Evolutionary conservation across 768 basidiomycete species (phyloP).

Genomic region (Neoboletus subvelutipes): DNA sequence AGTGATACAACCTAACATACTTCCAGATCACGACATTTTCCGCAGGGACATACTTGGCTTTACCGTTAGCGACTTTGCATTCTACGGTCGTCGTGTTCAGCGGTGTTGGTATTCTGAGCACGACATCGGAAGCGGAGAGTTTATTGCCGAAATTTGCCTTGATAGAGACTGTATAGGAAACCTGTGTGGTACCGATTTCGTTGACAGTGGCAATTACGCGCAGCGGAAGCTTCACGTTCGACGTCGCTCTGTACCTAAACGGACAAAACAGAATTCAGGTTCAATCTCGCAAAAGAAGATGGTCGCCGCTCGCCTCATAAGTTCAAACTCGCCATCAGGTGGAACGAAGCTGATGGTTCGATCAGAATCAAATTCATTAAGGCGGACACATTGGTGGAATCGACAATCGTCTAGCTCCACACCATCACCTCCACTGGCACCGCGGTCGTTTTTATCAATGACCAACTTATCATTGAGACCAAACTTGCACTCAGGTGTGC

Average conservation of each 20-base stretch:
- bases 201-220: slow-evolving; percentile 87
- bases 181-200: slow-evolving; percentile 89
- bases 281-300: background rate
- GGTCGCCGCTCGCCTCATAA: slow-evolving; percentile 73
- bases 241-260: slow-evolving; percentile 87
- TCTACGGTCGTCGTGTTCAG: slow-evolving; percentile 91
- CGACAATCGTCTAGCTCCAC: slow-evolving; percentile 98
- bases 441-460: slow-evolving; percentile 75
- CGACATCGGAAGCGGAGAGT: slow-evolving; percentile 88
- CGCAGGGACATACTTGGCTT: slow-evolving; percentile 95
- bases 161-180: slow-evolving; percentile 86
- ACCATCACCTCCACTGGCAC: slow-evolving; percentile 57
- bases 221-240: slow-evolving; percentile 94
- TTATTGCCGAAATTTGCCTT: slow-evolving; percentile 90
- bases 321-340: slow-evolving; percentile 97
- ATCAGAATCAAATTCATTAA: slow-evolving; percentile 91
- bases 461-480: slow-evolving; percentile 98
- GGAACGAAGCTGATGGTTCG: slow-evolving; percentile 97
- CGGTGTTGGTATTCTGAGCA: slow-evolving; percentile 93
- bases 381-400: slow-evolving; percentile 96
- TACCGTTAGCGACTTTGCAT: slow-evolving; percentile 87
- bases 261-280: background rate
- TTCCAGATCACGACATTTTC: slow-evolving; percentile 99
- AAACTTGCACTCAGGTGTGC: slow-evolving; percentile 98
- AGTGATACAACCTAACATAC: slow-evolving; percentile 48